Evolutionary conservation across 305 asterid species (phyloP), one percentile per base, ranked within the genome.

Genomic region (Stenogyne calaminthoides): DNA sequence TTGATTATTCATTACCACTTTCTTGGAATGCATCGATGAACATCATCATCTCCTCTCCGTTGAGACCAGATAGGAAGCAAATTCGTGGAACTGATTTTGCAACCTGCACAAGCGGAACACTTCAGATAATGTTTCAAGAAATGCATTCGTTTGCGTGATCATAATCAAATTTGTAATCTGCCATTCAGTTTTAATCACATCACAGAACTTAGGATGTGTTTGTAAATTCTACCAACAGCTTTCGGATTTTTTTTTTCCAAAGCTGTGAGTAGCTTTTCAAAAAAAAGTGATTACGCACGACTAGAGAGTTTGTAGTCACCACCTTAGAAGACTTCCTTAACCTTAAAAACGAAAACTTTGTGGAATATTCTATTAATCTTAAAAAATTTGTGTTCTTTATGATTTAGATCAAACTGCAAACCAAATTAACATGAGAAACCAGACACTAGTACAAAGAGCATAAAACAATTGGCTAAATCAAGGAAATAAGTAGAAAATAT

Each of bases 21-120:
- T 85, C 92, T 9, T 88, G 84, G 65, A 91, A 94, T 80, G 88
- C 91, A 27, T 91, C 98, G n/a, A 94, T 89, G 84, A 94, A 86
- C 98, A 91, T 89, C 97, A 91, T 90, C 95, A 90, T 94, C 93
- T 91, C 96, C 84, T 91, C 99, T 47, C 98, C 98, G 0, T 85
- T 87, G 22, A 94, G 93, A 73, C 98, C 97, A 32, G 99, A 91
- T 9, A 91, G 64, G 87, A 94, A 82, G 85, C 98, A 94, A 55
- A 90, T 91, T 59, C 95, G 87, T 7, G 97, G 99, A 63, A 91
- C 81, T 47, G 89, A 86, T 74, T 81, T 76, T 27, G 98, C 97
- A 49, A 94, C 78, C 97, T 91, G 87, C 77, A 82, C 51, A 72
- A 54, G n/a, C 22, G 25, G 69, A 76, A 10, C 61, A 11, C 64